A percentile compares a stretch with the other conserved stretches of the same genome.
Evolutionary conservation across 2,329 filamentous ascomycete genomes (phyloP).

Genomic region (Fusarium lateritium): DNA sequence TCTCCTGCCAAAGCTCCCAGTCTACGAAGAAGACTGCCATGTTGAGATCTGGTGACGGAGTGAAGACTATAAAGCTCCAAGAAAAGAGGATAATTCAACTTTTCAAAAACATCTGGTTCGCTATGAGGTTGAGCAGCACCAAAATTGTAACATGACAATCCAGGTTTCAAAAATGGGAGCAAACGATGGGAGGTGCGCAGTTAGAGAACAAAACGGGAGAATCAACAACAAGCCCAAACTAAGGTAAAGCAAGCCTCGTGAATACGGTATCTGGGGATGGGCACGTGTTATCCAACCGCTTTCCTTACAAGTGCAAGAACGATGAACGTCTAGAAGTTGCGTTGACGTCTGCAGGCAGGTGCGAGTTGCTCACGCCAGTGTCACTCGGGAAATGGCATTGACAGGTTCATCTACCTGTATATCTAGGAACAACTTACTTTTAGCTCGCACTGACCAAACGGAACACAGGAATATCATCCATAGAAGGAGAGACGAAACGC

Average conservation of each 20-base stretch:
- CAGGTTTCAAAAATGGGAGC: conserved; percentile 39
- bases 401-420: background rate
- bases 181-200: conserved; percentile 16
- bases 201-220: conserved; percentile 6
- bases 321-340: conserved; percentile 3
- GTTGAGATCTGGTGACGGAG: conserved; percentile 25
- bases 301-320: conserved; percentile 5
- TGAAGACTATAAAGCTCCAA: conserved; percentile 2
- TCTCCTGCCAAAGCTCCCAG: conserved; percentile 90
- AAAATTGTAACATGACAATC: conserved; percentile 41
- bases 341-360: conserved; percentile 22
- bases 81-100: conserved; percentile 17
- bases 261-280: background rate
- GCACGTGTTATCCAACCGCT: conserved; percentile 8
- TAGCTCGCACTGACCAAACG: background rate
- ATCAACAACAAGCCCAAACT: conserved; percentile 2
- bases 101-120: conserved; percentile 21
- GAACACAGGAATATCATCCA: background rate
- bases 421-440: too few relatives aligned
- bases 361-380: conserved; percentile 12
- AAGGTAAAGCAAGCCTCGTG: conserved; percentile 13
- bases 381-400: conserved; percentile 10
- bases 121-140: conserved; percentile 21
- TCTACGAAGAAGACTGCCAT: conserved; percentile 71
- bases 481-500: background rate